A percentile compares a stretch with the other conserved stretches of the same genome.
phyloP scores from a whole-genome alignment of 2,329 filamentous ascomycete genomes.

The Seiridium unicorne region DNA sequence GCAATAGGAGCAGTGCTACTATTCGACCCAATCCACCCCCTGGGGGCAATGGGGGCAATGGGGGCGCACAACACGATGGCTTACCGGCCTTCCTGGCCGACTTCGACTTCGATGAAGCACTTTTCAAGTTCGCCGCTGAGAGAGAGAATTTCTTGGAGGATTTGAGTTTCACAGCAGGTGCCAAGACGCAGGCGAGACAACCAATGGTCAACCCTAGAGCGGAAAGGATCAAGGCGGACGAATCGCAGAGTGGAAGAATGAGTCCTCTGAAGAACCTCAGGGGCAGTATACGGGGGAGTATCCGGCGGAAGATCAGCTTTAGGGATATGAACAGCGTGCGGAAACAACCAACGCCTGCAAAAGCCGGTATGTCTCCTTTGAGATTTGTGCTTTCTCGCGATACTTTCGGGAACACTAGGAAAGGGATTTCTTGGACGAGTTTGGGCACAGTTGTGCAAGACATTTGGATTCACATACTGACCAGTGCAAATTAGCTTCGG shows the following conservation, averaged over 20 bases:
- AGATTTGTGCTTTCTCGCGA: neutral
- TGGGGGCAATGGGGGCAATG: constrained; percentile 13
- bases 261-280: constrained; percentile 54
- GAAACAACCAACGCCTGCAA: constrained; percentile 74
- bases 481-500: constrained; percentile 44
- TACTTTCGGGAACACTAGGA: neutral
- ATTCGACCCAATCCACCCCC: constrained; percentile 47
- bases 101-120: constrained; percentile 89
- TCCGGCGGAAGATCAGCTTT: constrained; percentile 88
- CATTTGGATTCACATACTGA: constrained; percentile 26
- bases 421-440: neutral
- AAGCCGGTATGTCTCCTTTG: constrained; percentile 59
- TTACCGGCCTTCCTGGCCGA: constrained; percentile 50
- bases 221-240: constrained; percentile 78
- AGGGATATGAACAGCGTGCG: constrained; percentile 94
- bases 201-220: constrained; percentile 77
- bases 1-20: constrained; percentile 66
- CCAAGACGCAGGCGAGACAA: constrained; percentile 67
- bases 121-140: constrained; percentile 94
- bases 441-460: constrained; percentile 12
- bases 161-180: constrained; percentile 82
- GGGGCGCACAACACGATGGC: constrained; percentile 24
- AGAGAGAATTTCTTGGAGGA: constrained; percentile 92
- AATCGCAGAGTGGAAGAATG: constrained; percentile 49
- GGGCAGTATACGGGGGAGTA: constrained; percentile 77